Percentiles rank a stretch among this genome's conserved stretches.
These are phyloP conservation scores for Nothophaeocryptopus gaeumannii DNA, from an alignment of 2,329 filamentous ascomycete species.

Conservation along the genomic window DNA sequence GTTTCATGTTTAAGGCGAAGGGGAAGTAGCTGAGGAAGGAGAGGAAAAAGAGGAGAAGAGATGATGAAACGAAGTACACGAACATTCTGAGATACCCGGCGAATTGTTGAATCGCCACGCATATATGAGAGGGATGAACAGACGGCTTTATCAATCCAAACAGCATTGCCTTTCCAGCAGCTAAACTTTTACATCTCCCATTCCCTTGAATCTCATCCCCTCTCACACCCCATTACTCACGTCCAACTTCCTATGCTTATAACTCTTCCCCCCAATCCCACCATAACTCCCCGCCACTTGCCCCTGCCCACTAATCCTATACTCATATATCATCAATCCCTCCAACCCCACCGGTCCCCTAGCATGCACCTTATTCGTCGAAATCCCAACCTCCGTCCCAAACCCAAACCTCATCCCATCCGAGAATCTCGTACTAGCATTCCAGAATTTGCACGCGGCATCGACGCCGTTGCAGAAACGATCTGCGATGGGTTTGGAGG, in stretches of 20 bases:
- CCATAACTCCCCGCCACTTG: constrained; percentile 78
- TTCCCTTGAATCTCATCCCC: neutral
- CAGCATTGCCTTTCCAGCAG: no score
- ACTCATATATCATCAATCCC: constrained; percentile 96
- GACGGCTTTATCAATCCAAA: no score
- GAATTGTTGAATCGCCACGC: constrained; percentile 8
- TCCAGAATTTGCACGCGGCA: constrained; percentile 94
- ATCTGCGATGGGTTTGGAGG: constrained; percentile 65
- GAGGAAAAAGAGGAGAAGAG: constrained; percentile 1
- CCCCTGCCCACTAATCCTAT: constrained; percentile 78
- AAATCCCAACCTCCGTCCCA: constrained; percentile 96
- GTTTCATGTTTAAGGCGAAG: constrained; percentile 33
- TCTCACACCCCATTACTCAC: constrained; percentile 9
- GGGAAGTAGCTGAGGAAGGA: constrained; percentile 4
- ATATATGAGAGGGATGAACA: neutral
- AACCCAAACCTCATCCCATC: constrained; percentile 98
- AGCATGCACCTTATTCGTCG: constrained; percentile 97
- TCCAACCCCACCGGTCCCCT: constrained; percentile 91
- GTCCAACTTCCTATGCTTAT: constrained; percentile 55
- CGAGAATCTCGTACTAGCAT: constrained; percentile 88
- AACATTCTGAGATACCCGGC: constrained; percentile 15
- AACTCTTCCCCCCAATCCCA: constrained; percentile 50
- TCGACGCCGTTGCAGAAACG: constrained; percentile 82
- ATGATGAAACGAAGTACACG: neutral
- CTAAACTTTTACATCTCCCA: neutral